Evolutionary conservation across 257 asterid species (phyloP), one percentile per base, ranked within the genome.

Genomic region (Mentha longifolia): DNA sequence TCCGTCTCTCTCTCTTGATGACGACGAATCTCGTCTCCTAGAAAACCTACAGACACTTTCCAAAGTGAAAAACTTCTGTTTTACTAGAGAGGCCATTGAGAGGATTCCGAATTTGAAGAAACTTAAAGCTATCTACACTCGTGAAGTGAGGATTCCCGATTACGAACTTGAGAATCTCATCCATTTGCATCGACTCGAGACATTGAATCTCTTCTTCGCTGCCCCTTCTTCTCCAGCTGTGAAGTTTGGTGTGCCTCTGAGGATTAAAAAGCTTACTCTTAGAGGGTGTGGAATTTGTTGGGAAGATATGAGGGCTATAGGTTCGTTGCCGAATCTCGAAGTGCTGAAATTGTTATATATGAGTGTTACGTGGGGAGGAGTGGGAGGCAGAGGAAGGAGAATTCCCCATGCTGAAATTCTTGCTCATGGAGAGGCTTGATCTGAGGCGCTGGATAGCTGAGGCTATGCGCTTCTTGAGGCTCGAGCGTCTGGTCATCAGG

Each of bases 271-370:
- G 37, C 28, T 78, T 19, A 78, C 76, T 17, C 17, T 78, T 16
- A 17, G 47, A 28, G 79, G 76, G 0, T 55, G 76, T 1, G 30
- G 61, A 30, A 67, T 74, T 74, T 12, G 66, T 28, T 78, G 76
- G 79, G 41, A 74, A 5, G 79, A 78, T 4, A 63, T 49, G 77
- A 41, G 42, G 20, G 5, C 7, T 22, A 65, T 78, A 0, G 74
- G 83, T 22, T 74, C 67, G 2, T 70, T 74, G 73, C 73, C 71
- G 3, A 57, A 74, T 52, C 83, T 78, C 70, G 71, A 73, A 68
- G 72, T 78, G 72, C 73, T 78, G 13, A 78, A 78, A 39, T 50
- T 78, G 19, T 42, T 9, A 17, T n/a, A n/a, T n/a, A 6, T 47
- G 54, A 47, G 54, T n/a, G 54, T 67, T 12, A 13, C 16, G n/a